Evolutionary conservation across 2,329 filamentous ascomycete genomes (phyloP).

Genomic region (Aspergillus phoenicis): DNA sequence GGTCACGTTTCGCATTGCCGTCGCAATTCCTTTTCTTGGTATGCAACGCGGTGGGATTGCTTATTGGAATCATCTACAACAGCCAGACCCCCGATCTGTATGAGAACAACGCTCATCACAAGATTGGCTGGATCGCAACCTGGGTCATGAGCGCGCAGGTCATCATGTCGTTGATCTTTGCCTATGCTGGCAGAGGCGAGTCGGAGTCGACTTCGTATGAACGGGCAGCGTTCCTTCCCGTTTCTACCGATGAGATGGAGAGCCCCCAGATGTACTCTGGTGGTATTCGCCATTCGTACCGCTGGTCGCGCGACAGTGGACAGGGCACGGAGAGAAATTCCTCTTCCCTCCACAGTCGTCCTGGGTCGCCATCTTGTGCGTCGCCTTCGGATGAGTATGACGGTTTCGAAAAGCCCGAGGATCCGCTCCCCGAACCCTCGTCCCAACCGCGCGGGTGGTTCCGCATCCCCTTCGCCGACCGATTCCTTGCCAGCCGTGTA

Average conservation of each 20-base stretch:
- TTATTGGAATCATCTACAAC: constrained; percentile 26
- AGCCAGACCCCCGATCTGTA: constrained; percentile 27
- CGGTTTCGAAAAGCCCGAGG: constrained; percentile 51
- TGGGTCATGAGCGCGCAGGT: constrained; percentile 72
- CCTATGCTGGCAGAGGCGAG: constrained; percentile 56
- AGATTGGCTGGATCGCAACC: constrained; percentile 69
- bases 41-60: constrained; percentile 23
- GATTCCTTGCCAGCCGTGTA: constrained; percentile 58
- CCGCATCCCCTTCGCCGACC: constrained; percentile 50
- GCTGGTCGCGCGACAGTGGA: constrained; percentile 71
- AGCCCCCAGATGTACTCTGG: constrained; percentile 51
- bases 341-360: constrained; percentile 66
- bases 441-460: constrained; percentile 44
- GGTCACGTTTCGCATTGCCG: constrained; percentile 74
- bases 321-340: constrained; percentile 73
- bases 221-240: constrained; percentile 63
- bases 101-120: constrained; percentile 27
- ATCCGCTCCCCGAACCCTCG: constrained; percentile 47
- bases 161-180: constrained; percentile 66
- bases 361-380: constrained; percentile 62
- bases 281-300: constrained; percentile 47
- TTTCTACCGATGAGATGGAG: constrained; percentile 60
- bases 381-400: constrained; percentile 52
- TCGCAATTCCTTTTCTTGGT: constrained; percentile 25
- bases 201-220: constrained; percentile 47